Base-by-base conservation (phyloP, 108 stramenopile species). In the Nannochloropsis gaditana region DNA sequence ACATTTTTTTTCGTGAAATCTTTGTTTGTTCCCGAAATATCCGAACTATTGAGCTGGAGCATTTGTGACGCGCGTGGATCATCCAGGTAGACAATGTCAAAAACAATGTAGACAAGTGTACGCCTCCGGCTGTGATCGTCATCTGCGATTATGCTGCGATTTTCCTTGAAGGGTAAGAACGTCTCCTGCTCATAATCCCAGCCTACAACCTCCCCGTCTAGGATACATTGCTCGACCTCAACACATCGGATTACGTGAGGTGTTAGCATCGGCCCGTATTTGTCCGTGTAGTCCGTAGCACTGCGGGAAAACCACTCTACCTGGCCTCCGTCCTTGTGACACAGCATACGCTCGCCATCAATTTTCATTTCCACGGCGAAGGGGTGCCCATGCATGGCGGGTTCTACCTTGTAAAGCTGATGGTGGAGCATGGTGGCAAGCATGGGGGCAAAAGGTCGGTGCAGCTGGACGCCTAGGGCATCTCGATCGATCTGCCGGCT, bases 181-280 rank as follows among this genome's bases (percentile, higher is more conserved):
- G 82, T 80, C 83, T 89, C 82, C 42, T 83, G 43, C 9, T 44
- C 41, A 19, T 45, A 59, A 44, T 90, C 88, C 87, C 84, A 88
- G 41, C 88, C 83, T 8, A 88, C 87, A 1, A 90, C 85, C 86
- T 90, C 90, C 15, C 90, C 90, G 41, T 90, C 90, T 19, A 90
- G 85, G 44, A 90, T 89, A 43, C 89, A 90, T 45, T 45, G 59
- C 41, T 79, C 44, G 8, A 45, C 86, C 43, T 44, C 42, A 8
- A 90, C 84, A 43, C 44, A 43, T 11, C 21, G 45, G 41, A 89
- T 42, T 45, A 90, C 80, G 86, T 86, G 44, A 31, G 87, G 88
- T 9, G 73, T 84, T 9, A 89, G 79, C 21, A 86, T 50, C 41
- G 89, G 86, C n/a, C 86, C 87, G 43, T 90, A 90, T 43, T 59